Evolutionary conservation across 352 stramenopile genomes (phyloP), one percentile per base, ranked within the genome.

Genomic region (Globisporangium radiosum): DNA sequence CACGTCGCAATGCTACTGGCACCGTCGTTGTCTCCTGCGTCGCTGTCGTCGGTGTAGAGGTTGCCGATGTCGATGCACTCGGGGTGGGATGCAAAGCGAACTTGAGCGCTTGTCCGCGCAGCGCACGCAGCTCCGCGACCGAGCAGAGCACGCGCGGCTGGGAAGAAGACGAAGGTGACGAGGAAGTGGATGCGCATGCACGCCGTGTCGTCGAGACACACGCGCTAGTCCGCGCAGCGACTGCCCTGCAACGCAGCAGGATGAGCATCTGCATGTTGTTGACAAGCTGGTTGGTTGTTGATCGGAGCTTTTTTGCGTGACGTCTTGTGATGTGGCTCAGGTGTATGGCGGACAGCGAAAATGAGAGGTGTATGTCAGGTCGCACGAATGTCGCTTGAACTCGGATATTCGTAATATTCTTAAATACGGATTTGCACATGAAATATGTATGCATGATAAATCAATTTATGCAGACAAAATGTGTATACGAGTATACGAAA

Each of bases 141-240:
- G 75, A 88, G 63, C 78, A 89, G 45, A 91, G 63, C 61, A 89
- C 70, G 44, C 71, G 75, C 38, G 57, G 64, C 11, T 42, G 3
- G 10, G 8, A 60, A 75, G 52, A 64, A 70, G 17, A 44, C 17
- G 47, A 54, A 19, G 43, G 7, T 10, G 56, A 37, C n/a, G 17
- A 54, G 4, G 42, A 33, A 33, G 25, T 33, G 25, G 25, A 33
- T 33, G 25, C 2, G 25, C 25, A 33, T 33, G 25, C 25, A 33
- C 25, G 25, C 25, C 25, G 2, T 33, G 25, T 3, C 25, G 25
- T 33, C 25, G 25, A 33, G 25, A 33, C 7, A 13, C 42, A 44
- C 39, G 39, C 42, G 42, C 42, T 45, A 13, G 9, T 5, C 42
- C 3, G 42, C 42, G 42, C 42, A 10, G 42, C 42, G 8, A 14